Evolutionary conservation across 192 early-diverging fungal genomes (phyloP).

Genomic region (Dissophora ornata): DNA sequence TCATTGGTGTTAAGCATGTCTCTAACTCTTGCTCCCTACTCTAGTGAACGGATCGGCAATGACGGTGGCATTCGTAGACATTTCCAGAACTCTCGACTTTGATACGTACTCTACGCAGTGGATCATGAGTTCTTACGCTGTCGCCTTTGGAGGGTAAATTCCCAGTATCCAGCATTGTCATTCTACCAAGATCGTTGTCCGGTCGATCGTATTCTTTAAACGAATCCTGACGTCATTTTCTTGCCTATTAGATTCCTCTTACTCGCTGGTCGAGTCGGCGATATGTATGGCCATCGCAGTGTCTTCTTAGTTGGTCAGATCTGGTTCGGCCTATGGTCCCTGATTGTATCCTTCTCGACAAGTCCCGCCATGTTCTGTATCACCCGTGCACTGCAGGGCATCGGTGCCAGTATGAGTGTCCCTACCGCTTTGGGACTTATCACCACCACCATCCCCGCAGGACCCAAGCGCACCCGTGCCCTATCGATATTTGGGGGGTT

Average conservation of each 20-base stretch:
- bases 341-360: conserved; percentile 45
- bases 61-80: conserved; percentile 44
- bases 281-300: conserved; percentile 52
- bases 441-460: conserved; percentile 39
- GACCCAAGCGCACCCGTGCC: conserved; percentile 39
- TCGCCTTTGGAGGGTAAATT: conserved; percentile 50
- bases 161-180: too few species aligned
- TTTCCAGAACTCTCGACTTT: conserved; percentile 26
- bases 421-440: conserved; percentile 50
- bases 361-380: conserved; percentile 48
- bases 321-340: conserved; percentile 49
- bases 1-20: too few species aligned
- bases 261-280: conserved; percentile 49
- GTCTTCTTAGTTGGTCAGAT: conserved; percentile 46
- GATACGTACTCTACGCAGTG: conserved; percentile 31
- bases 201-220: too few species aligned
- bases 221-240: too few species aligned
- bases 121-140: conserved; percentile 46
- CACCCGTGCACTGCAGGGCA: conserved; percentile 51
- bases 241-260: conserved; percentile 52
- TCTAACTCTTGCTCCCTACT: neutral
- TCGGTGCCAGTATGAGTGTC: conserved; percentile 50
- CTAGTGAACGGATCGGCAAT: conserved; percentile 48
- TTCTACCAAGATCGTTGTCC: too few species aligned
- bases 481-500: conserved; percentile 53